phyloP scores from a whole-genome alignment of 441 rosid species.

The Jatropha podagrica region DNA sequence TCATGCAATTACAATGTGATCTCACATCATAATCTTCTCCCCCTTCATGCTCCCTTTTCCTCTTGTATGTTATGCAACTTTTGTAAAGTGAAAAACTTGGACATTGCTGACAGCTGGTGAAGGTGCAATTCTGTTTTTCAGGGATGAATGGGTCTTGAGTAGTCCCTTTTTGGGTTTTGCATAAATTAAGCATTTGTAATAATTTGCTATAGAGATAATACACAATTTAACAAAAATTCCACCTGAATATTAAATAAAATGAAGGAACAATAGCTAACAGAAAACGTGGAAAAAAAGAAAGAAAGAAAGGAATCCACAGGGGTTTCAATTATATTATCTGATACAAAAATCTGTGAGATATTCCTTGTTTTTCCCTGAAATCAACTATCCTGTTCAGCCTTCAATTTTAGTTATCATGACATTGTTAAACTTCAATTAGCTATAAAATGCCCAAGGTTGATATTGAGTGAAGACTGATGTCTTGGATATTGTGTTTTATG shows the following conservation, averaged over 20 bases:
- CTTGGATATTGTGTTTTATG: background rate
- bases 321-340: background rate
- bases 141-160: background rate
- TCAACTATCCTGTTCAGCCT: background rate
- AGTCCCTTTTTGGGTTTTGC: background rate
- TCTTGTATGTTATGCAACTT: background rate
- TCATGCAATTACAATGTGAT: background rate
- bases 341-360: background rate
- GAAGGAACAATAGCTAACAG: background rate
- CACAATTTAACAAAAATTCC: background rate
- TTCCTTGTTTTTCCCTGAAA: background rate
- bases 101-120: background rate
- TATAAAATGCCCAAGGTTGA: background rate
- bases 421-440: background rate
- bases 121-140: background rate
- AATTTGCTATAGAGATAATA: background rate
- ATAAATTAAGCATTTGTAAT: background rate
- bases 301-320: background rate
- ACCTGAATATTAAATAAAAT: background rate
- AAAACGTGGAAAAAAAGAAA: background rate
- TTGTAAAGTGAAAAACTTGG: background rate
- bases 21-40: constrained; percentile 4
- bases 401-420: background rate
- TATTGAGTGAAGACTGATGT: background rate
- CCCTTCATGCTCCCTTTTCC: background rate